A percentile compares a stretch with the other conserved stretches of the same genome.
These are phyloP conservation scores for Boechera divaricarpa DNA, from an alignment of 345 rosid species.

Conservation along the genomic window DNA sequence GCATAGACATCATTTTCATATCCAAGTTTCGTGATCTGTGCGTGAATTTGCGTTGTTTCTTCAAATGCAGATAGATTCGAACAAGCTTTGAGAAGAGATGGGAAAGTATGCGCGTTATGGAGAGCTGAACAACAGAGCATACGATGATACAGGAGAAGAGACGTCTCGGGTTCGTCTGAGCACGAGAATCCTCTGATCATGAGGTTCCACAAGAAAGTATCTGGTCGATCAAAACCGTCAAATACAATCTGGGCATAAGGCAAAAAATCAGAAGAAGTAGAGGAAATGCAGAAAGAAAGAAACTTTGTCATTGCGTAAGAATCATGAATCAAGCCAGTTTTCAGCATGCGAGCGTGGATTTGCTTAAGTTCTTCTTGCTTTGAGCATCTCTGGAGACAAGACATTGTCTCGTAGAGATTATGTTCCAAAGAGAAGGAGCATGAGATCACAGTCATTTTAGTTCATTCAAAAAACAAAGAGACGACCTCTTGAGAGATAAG, in stretches of 20 bases:
- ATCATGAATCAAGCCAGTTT: slow-evolving; percentile 55
- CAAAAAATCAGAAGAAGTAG: slow-evolving; percentile 46
- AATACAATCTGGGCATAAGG: slow-evolving; percentile 60
- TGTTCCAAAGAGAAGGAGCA: slow-evolving; percentile 29
- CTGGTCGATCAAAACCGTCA: slow-evolving; percentile 48
- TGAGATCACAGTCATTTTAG: slow-evolving; percentile 25
- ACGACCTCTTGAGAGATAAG: slow-evolving; percentile 32
- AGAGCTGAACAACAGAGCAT: slow-evolving; percentile 58
- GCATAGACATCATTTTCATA: slow-evolving; percentile 53
- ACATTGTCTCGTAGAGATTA: slow-evolving; percentile 37
- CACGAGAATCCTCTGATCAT: slow-evolving; percentile 65
- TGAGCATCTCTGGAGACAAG: slow-evolving; percentile 61
- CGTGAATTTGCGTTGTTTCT: slow-evolving; percentile 65
- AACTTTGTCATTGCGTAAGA: slow-evolving; percentile 51
- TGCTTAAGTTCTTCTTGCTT: slow-evolving; percentile 57
- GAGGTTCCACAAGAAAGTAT: slow-evolving; percentile 67
- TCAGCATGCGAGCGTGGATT: slow-evolving; percentile 65
- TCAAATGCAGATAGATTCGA: slow-evolving; percentile 50
- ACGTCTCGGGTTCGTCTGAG: slow-evolving; percentile 53
- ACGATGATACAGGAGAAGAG: slow-evolving; percentile 56
- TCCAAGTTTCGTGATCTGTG: slow-evolving; percentile 60
- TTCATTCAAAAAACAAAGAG: slow-evolving; percentile 5
- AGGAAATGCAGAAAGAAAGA: slow-evolving; percentile 51
- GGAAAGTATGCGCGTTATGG: slow-evolving; percentile 66
- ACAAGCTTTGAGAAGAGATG: slow-evolving; percentile 77